phyloP scores from a whole-genome alignment of 2,329 filamentous ascomycete species.

The Rhinocladiella similis region DNA sequence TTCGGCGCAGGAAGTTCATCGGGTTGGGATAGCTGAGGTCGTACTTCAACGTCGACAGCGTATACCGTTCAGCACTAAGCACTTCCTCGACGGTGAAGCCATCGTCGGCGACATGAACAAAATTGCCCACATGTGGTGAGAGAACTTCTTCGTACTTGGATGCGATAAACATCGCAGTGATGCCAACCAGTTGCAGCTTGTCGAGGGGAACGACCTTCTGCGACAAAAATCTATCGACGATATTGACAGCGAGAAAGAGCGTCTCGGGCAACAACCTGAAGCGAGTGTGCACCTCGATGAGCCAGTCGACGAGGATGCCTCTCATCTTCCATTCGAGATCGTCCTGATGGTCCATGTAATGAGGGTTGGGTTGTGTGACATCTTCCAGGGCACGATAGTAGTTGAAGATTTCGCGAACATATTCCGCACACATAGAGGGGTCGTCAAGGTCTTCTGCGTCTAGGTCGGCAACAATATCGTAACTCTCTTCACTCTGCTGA shows the following conservation, averaged over 20 bases:
- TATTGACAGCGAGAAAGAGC: conserved; percentile 94
- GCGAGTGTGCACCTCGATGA: conserved; percentile 95
- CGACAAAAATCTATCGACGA: conserved; percentile 96
- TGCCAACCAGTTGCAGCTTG: conserved; percentile 91
- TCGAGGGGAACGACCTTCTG: conserved; percentile 94
- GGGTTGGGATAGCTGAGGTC: conserved; percentile 98
- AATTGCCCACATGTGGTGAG: conserved; percentile 94
- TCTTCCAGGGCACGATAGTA: conserved; percentile 87
- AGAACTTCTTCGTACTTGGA: conserved; percentile 99
- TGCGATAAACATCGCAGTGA: conserved; percentile 99
- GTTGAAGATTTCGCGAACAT: conserved; percentile 95
- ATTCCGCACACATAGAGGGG: conserved; percentile 96
- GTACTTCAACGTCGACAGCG: conserved; percentile 88
- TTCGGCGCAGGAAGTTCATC: conserved; percentile 98
- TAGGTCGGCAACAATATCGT: conserved; percentile 55
- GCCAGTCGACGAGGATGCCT: conserved; percentile 95
- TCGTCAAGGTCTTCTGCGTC: conserved; percentile 89
- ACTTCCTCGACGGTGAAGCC: conserved; percentile 95
- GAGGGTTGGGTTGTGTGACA: conserved; percentile 77
- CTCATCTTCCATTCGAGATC: conserved; percentile 99
- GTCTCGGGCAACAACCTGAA: conserved; percentile 96
- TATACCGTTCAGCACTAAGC: conserved; percentile 92
- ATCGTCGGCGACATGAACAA: conserved; percentile 94
- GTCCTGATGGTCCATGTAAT: conserved; percentile 94
- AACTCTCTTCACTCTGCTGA: conserved; percentile 35